phyloP scores from a whole-genome alignment of 2,329 filamentous ascomycete species.

The Trichothecium sympodiale region DNA sequence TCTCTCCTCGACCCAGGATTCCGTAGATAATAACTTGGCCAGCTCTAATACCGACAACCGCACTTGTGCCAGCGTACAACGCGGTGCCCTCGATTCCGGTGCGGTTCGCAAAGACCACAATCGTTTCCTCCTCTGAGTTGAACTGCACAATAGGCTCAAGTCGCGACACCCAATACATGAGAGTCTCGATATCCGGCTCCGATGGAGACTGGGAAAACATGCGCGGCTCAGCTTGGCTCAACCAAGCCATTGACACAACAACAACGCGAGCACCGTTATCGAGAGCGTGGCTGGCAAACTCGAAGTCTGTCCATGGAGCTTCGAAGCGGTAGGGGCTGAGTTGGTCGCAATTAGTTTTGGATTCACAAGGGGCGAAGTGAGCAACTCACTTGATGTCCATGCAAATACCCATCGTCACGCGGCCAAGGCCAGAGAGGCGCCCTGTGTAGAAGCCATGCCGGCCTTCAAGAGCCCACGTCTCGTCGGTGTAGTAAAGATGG shows the following conservation, averaged over 20 bases:
- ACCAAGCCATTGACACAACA: constrained; percentile 68
- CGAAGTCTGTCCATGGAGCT: constrained; percentile 24
- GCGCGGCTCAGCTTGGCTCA: constrained; percentile 44
- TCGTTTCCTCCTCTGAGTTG: constrained; percentile 45
- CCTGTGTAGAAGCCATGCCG: constrained; percentile 35
- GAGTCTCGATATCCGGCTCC: constrained; percentile 59
- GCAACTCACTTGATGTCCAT: constrained; percentile 46
- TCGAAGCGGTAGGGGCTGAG: constrained; percentile 24
- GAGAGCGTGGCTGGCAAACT: constrained; percentile 45
- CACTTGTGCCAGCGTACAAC: constrained; percentile 63
- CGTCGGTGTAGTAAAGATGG: constrained; percentile 47
- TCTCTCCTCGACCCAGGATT: constrained; percentile 57
- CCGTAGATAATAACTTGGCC: constrained; percentile 61
- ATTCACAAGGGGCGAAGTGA: no score
- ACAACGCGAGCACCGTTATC: constrained; percentile 47
- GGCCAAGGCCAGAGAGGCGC: constrained; percentile 34
- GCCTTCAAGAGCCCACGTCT: constrained; percentile 49
- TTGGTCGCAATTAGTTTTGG: neutral
- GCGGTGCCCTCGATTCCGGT: constrained; percentile 54
- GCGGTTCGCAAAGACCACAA: constrained; percentile 61
- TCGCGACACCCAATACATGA: constrained; percentile 67
- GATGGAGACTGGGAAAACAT: constrained; percentile 33
- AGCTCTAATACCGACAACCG: constrained; percentile 52
- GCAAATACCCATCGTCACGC: constrained; percentile 47
- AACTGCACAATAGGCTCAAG: constrained; percentile 52